Conservation (phyloP, 2,329 filamentous ascomycete species). For the Epichloe baconii region DNA sequence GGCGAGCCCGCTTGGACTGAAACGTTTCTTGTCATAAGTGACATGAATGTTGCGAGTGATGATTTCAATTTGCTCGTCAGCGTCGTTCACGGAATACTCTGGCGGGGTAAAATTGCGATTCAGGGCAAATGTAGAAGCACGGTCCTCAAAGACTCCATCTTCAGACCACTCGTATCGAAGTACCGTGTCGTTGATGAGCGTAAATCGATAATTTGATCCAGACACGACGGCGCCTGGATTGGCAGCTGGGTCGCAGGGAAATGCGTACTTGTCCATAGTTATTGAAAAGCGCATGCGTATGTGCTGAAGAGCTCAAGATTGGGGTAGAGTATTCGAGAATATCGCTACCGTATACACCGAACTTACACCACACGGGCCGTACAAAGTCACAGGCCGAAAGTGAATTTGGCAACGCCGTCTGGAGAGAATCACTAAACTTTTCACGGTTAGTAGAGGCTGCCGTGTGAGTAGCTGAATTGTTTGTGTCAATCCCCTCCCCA, state of each 20-base stretch:
- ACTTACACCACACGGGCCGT: too few relatives aligned
- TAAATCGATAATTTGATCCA: conserved; percentile 39
- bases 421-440: too few relatives aligned
- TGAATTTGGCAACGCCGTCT: too few relatives aligned
- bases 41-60: conserved; percentile 41
- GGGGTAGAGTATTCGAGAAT: too few relatives aligned
- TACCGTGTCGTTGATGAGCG: conserved; percentile 40
- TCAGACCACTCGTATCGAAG: conserved; percentile 49
- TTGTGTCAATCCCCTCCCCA: too few relatives aligned
- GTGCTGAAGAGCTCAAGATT: too few relatives aligned
- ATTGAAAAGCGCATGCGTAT: background rate
- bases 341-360: too few relatives aligned
- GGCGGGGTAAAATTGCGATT: conserved; percentile 28
- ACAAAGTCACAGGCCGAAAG: too few relatives aligned
- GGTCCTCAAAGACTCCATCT: conserved; percentile 47
- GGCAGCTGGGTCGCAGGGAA: conserved; percentile 3
- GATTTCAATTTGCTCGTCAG: conserved; percentile 36
- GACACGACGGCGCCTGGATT: conserved; percentile 2
- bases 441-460: too few relatives aligned
- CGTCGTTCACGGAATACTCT: conserved; percentile 34
- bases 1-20: conserved; percentile 35
- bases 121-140: conserved; percentile 46
- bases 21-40: conserved; percentile 43
- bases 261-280: conserved; percentile 2
- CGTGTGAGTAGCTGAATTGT: too few relatives aligned